Evolutionary conservation across 192 early-diverging fungal species (phyloP), one percentile per base, ranked within the genome.

Genomic region (Gryganskiella cystojenkinii): DNA sequence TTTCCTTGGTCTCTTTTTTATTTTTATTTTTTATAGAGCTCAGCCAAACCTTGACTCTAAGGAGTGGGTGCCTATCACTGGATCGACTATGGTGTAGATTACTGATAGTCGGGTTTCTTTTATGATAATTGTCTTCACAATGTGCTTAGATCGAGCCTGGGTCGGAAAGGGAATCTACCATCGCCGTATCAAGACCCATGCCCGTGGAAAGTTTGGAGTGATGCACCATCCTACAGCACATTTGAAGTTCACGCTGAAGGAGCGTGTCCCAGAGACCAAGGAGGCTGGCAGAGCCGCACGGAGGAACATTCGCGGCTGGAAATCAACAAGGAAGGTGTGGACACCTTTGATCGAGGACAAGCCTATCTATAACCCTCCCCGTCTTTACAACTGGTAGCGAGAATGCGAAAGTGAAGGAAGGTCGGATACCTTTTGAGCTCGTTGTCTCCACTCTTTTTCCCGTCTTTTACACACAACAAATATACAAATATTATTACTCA

Each of bases 151-250:
- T 59, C 87, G 91, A 71, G 92, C 92, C 3, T 94, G 93, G 82
- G 93, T 96, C 24, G 97, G 97, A 4, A 96, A 96, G 79, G 95
- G 95, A 4, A 56, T 73, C 33, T 95, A 88, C 67, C 68, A 88
- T 8, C 92, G 91, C 68, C 84, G 93, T n/a, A 59, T 95, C 31
- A 89, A 92, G 67, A 85, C 86, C 54, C 91, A 94, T 67, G 95
- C 90, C 2, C 79, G 94, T 28, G 95, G 95, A 13, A 79, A 95
- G 43, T 87, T 90, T 52, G 94, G 94, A 44, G 79, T 90, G 13
- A 91, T 95, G 81, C 86, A 91, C 70, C 86, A 86, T 30, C 94
- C 93, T 20, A 83, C 82, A 20, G 86, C 93, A 9, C 94, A 96
- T 61, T 82, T 98, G 70, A 93, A 92, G 81, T 93, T 93, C 58